Evolutionary conservation across 345 rosid species (phyloP).

Genomic region (Syzygium aromaticum): DNA sequence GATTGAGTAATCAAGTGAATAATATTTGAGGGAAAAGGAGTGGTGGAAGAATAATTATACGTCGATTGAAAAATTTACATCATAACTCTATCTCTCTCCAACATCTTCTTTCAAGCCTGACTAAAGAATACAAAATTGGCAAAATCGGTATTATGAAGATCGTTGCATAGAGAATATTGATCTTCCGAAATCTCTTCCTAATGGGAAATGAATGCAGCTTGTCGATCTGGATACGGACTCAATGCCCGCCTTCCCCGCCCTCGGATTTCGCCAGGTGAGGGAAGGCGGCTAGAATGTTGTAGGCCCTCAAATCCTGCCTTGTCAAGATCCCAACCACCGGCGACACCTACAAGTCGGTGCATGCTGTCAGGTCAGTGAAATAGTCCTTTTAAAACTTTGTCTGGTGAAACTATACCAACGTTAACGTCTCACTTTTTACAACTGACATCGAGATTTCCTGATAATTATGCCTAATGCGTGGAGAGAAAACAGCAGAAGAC

Average conservation of each 20-base stretch:
- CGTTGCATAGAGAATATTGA: neutral
- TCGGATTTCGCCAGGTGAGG: constrained; percentile 54
- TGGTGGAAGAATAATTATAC: neutral
- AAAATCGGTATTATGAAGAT: constrained; percentile 4
- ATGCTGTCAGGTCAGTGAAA: neutral
- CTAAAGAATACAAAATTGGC: constrained; percentile 26
- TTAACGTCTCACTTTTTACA: neutral
- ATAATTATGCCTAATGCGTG: neutral
- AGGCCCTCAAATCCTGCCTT: constrained; percentile 72
- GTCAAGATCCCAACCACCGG: constrained; percentile 74
- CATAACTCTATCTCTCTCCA: constrained; percentile 1
- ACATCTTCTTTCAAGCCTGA: neutral
- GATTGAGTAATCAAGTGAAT: neutral
- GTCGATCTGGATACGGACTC: neutral
- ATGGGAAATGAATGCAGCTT: neutral
- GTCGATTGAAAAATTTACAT: neutral
- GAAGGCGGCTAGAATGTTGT: constrained; percentile 62
- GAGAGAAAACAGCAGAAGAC: neutral
- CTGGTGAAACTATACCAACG: neutral
- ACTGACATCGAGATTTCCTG: neutral
- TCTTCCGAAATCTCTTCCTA: neutral
- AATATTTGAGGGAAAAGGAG: neutral
- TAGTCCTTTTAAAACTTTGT: neutral
- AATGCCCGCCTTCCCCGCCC: constrained; percentile 20
- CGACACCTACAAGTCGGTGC: constrained; percentile 31